Percentiles rank a stretch among this genome's conserved stretches.
Conservation (phyloP, 106 monocot genomes). For the Narthecium ossifragum region DNA sequence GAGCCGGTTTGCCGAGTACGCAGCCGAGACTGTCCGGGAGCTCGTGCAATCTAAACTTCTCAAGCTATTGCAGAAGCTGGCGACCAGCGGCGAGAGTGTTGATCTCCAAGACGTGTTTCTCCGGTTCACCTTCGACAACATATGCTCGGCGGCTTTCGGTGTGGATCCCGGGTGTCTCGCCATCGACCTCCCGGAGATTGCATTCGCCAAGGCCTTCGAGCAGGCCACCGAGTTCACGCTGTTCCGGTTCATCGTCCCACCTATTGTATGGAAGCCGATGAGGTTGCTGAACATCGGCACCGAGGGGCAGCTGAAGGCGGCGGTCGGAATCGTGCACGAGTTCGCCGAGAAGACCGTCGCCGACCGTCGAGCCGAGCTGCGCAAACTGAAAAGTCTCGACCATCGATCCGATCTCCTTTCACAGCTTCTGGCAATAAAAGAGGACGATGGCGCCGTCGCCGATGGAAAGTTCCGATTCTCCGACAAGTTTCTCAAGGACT, state of each 20-base stretch:
- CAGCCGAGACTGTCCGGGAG: constrained; percentile 28
- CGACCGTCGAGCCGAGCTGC: constrained; percentile 36
- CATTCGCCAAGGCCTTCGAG: constrained; percentile 85
- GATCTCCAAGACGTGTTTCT: constrained; percentile 81
- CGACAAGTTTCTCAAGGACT: constrained; percentile 74
- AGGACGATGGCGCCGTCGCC: background rate
- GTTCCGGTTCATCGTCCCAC: constrained; percentile 76
- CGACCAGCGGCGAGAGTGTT: background rate
- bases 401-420: constrained; percentile 65
- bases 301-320: constrained; percentile 49
- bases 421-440: constrained; percentile 32
- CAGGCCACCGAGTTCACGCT: constrained; percentile 58
- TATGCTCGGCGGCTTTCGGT: constrained; percentile 81
- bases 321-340: constrained; percentile 46
- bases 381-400: constrained; percentile 5
- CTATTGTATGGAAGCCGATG: constrained; percentile 82
- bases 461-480: constrained; percentile 27
- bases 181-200: constrained; percentile 41
- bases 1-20: constrained; percentile 33
- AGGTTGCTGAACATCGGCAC: constrained; percentile 33
- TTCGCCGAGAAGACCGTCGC: constrained; percentile 65
- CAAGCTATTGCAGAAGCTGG: constrained; percentile 20
- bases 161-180: constrained; percentile 68
- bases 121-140: constrained; percentile 88
- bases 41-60: constrained; percentile 59